Evolutionary conservation across 768 basidiomycete species (phyloP), one percentile per base, ranked within the genome.

Genomic region (Lentinula raphanica): DNA sequence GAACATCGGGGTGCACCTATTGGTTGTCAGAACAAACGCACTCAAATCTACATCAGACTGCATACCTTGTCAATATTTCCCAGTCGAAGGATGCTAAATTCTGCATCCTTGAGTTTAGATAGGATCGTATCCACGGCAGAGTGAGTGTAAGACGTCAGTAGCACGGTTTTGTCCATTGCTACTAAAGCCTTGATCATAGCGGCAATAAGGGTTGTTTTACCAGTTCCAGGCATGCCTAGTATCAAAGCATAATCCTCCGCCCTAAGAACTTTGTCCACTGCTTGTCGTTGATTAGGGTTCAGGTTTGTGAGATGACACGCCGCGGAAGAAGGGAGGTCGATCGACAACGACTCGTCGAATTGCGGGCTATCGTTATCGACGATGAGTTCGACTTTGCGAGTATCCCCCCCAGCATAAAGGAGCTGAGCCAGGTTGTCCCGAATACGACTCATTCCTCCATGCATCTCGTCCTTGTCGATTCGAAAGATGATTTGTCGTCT

Each of bases 71-170:
- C 96, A 13, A 83, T 69, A 67, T 96, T 97, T 0, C 97, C 97
- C 53, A 99, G 69, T 32, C 97, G 76, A 63, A 99, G 69, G 45
- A 98, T 88, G 19, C 79, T 74, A 67, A 92, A 88, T 35, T 86
- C 86, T 2, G 68, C 71, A 58, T 81, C 80, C 25, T 80, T 75
- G 58, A 98, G 70, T 71, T 97, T 98, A 66, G 88, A 73, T 66
- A 99, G 66, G 66, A 98, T 96, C n/a, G 88, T 98, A 64, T 99
- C 97, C 46, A 99, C 97, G 0, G 97, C 96, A 13, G 95, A 97
- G 75, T 99, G 97, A 2, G 97, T 99, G 69, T 98, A 97, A 45
- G 91, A 92, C 6, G 90, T 90, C 60, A 98, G 71, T 25, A 99
- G 72, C 5, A 98, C 91, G 0, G 83, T 90, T 76, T 97, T 95